Evolutionary conservation across 192 early-diverging fungal species (phyloP).

Genomic region (Coemansia sp.): DNA sequence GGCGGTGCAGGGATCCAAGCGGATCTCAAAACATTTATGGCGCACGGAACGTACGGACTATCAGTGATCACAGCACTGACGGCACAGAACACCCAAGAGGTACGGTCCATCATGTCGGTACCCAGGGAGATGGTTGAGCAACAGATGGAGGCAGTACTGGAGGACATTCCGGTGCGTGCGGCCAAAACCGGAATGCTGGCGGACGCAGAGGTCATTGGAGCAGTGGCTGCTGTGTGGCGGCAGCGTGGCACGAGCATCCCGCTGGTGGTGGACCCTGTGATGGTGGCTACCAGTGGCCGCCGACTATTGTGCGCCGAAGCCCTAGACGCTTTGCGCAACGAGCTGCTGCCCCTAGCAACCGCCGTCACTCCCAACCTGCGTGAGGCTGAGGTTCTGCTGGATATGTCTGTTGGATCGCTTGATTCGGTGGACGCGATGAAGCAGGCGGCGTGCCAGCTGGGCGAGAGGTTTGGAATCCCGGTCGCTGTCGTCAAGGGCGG

Average conservation of each 20-base stretch:
- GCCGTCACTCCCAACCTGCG: constrained; percentile 82
- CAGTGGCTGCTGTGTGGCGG: constrained; percentile 52
- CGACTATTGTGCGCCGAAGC: constrained; percentile 61
- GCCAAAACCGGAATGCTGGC: constrained; percentile 83
- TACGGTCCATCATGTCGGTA: constrained; percentile 62
- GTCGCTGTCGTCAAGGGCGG: constrained; percentile 79
- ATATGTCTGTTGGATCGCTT: constrained; percentile 37
- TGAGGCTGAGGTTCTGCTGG: constrained; percentile 69
- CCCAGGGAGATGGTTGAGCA: constrained; percentile 61
- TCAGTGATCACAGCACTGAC: constrained; percentile 77
- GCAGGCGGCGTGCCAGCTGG: constrained; percentile 55
- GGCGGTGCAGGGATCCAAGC: constrained; percentile 81
- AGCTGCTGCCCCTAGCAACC: constrained; percentile 66
- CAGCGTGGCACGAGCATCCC: constrained; percentile 21
- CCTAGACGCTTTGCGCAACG: constrained; percentile 49
- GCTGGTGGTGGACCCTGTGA: constrained; percentile 82
- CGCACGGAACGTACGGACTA: constrained; percentile 65
- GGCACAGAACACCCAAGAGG: constrained; percentile 82
- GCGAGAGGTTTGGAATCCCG: constrained; percentile 49
- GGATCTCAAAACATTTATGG: constrained; percentile 84
- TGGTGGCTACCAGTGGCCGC: constrained; percentile 74
- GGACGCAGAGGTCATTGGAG: constrained; percentile 59
- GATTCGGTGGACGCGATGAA: constrained; percentile 59
- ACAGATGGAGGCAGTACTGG: constrained; percentile 67
- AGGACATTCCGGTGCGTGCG: constrained; percentile 71